Evolutionary conservation across 192 early-diverging fungal genomes (phyloP).

Genomic region (Chytriomyces sp.): DNA sequence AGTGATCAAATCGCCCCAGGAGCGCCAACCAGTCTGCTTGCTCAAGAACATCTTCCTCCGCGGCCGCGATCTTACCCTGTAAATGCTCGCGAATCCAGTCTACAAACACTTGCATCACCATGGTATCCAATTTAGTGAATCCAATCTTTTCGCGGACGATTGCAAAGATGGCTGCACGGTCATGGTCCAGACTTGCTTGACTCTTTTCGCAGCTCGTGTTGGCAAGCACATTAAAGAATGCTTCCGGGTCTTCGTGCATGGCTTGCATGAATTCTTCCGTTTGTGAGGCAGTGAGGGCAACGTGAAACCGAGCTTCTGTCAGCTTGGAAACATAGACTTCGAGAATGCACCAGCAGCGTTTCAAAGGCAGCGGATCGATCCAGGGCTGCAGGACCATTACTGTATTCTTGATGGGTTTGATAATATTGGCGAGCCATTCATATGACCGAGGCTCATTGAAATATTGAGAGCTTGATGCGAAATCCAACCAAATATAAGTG

Average conservation of each 20-base stretch:
- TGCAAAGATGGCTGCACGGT: neutral
- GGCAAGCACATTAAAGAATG: neutral
- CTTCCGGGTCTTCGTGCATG: neutral
- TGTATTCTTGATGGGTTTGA: slow-evolving; percentile 15
- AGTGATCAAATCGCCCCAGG: neutral
- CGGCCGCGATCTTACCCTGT: neutral
- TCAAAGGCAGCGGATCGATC: neutral
- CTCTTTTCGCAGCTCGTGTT: neutral
- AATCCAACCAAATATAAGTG: slow-evolving; percentile 34
- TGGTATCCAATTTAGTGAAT: neutral
- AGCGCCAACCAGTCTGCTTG: neutral
- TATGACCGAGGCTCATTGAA: slow-evolving; percentile 2
- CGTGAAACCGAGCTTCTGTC: slow-evolving; percentile 25
- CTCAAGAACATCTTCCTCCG: neutral
- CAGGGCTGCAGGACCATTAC: slow-evolving; percentile 24
- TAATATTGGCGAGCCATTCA: slow-evolving; percentile 34
- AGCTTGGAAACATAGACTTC: slow-evolving; percentile 26
- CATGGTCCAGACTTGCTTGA: neutral
- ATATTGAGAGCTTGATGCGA: slow-evolving; percentile 35
- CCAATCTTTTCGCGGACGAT: neutral
- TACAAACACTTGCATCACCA: neutral
- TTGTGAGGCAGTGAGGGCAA: slow-evolving; percentile 12
- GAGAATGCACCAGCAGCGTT: slow-evolving; percentile 15
- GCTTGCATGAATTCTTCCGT: neutral
- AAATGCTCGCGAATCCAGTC: neutral